Evolutionary conservation across 768 basidiomycete genomes (phyloP).

Genomic region (Agrocybe chaxingu): DNA sequence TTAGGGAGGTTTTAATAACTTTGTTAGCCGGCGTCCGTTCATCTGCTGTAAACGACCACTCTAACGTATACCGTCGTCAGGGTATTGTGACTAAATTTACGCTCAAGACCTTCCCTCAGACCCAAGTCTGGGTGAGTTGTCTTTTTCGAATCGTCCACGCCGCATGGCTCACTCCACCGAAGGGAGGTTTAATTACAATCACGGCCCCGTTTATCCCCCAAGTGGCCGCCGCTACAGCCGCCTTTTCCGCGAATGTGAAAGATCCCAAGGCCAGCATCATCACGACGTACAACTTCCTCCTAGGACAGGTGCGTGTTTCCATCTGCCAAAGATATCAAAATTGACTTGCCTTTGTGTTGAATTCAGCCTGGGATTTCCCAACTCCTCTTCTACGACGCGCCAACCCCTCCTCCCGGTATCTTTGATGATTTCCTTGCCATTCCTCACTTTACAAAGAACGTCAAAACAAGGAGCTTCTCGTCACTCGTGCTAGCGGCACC

Average conservation of each 20-base stretch:
- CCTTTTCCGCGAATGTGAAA: constrained; percentile 36
- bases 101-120: constrained; percentile 50
- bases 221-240: constrained; percentile 33
- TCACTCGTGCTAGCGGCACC: constrained; percentile 37
- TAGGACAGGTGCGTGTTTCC: constrained; percentile 27
- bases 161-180: neutral
- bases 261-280: constrained; percentile 54
- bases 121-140: constrained; percentile 53
- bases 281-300: constrained; percentile 38
- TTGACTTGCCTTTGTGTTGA: constrained; percentile 11
- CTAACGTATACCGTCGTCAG: constrained; percentile 14
- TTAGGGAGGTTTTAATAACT: constrained; percentile 63
- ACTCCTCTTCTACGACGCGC: constrained; percentile 60
- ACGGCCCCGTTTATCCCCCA: constrained; percentile 18
- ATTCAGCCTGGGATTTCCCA: constrained; percentile 10
- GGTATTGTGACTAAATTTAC: constrained; percentile 63
- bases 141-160: neutral
- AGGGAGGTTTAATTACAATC: constrained; percentile 51
- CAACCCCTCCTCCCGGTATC: constrained; percentile 42
- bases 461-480: constrained; percentile 37
- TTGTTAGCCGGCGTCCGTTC: constrained; percentile 20
- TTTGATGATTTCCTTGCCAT: constrained; percentile 51
- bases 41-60: neutral
- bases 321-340: neutral
- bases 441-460: constrained; percentile 32